Base-by-base conservation (phyloP, 805 yeast genomes). In the Candida chilensis region DNA sequence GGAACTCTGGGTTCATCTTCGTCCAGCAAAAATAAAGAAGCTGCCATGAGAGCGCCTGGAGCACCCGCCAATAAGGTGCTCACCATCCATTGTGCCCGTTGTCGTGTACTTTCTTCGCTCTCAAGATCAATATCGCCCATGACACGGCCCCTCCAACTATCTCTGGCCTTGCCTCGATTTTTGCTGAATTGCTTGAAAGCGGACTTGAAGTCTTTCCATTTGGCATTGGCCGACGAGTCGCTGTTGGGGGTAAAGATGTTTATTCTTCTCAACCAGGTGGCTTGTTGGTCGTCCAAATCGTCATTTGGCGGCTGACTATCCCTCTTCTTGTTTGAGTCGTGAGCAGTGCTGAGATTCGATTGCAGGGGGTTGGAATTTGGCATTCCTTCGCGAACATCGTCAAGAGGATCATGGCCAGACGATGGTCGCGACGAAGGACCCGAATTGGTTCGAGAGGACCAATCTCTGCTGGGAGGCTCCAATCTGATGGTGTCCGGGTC, bases 1-100 rank as follows among this genome's bases (percentile, higher is more conserved):
- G 98, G 96, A 0, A 95, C 92, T 33, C 78, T 71, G 3, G 70
- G 67, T 1, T 83, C 85, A 39, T 68, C 71, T 36, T 85, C 95
- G 49, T 87, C 96, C 31, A 74, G 70, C 27, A 78, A 62, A 36
- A 92, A 73, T 22, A 78, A 69, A 1, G 94, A 74, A 4, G 92
- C 86, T 4, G 86, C 63, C 34, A 86, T 62, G 34, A 84, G 58
- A 0, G 85, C 78, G 3, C 84, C 80, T 0, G 95, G 88, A 9
- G 78, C 64, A 8, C 83, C 94, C 4, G 81, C 58, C 5, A 71
- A 42, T 35, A 84, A 56, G 17, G 82, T 43, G 10, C 51, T 51
- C 9, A 63, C 38, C 24, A 61, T 45, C 6, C 35, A 45, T 24
- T 43, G 50, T 1, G 66, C 67, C 28, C 68, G 46, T 33, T 54